A percentile compares a stretch with the other conserved stretches of the same genome.
These are phyloP conservation scores for Ogataea trehalophila DNA, from an alignment of 805 yeast species.

Conservation along the genomic window DNA sequence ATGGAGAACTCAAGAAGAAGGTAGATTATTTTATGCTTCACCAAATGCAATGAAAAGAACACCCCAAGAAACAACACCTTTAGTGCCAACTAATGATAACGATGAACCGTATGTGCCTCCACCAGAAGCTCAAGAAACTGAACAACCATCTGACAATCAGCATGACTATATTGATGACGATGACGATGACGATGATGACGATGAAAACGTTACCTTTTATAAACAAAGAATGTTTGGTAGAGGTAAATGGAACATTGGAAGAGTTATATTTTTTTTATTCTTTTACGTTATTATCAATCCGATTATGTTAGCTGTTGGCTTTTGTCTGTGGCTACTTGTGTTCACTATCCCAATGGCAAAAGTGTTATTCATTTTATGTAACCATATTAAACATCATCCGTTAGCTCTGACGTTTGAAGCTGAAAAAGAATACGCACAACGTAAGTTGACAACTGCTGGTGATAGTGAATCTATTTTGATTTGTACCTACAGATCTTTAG, in stretches of 20 bases:
- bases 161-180: not conserved
- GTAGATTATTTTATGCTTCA: constrained; percentile 77
- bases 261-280: constrained; percentile 67
- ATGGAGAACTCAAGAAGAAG: constrained; percentile 82
- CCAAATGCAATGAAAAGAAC: constrained; percentile 25
- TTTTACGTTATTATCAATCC: constrained; percentile 74
- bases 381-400: constrained; percentile 86
- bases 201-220: constrained; percentile 22
- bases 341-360: constrained; percentile 94
- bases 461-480: constrained; percentile 61
- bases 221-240: constrained; percentile 72
- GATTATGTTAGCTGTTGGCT: constrained; percentile 46
- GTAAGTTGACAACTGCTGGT: constrained; percentile 23
- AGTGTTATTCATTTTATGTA: constrained; percentile 58
- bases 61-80: constrained; percentile 18
- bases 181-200: constrained; percentile 24
- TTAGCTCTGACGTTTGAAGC: constrained; percentile 73
- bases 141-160: not conserved
- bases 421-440: constrained; percentile 46
- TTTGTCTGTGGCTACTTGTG: constrained; percentile 74
- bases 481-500: constrained; percentile 90
- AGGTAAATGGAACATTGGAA: constrained; percentile 84
- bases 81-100: constrained; percentile 2
- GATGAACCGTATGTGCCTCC: not conserved
- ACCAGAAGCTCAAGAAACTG: not conserved